These are phyloP conservation scores for Podospora tetraspora DNA, from an alignment of 495 filamentous ascomycete species.

Conservation along the genomic window DNA sequence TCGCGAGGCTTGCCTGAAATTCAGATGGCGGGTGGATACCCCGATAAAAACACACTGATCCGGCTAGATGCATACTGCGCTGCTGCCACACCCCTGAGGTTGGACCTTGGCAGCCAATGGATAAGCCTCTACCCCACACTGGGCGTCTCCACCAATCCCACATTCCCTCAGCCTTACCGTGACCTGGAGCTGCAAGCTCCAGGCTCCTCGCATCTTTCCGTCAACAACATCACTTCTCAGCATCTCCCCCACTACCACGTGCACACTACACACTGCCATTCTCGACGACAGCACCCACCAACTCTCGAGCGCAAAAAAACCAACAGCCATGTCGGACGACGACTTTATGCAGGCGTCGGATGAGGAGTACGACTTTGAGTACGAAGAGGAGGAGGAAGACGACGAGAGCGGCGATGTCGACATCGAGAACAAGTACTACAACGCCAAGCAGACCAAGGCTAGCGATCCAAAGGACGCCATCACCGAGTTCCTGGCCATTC, in stretches of 20 bases:
- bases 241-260: neutral
- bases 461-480: constrained; percentile 83
- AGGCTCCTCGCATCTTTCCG: neutral
- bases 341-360: constrained; percentile 98
- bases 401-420: constrained; percentile 84
- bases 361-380: constrained; percentile 96
- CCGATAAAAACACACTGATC: neutral
- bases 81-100: neutral
- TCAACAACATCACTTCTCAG: neutral
- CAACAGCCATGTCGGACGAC: constrained; percentile 82
- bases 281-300: neutral
- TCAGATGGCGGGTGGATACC: neutral
- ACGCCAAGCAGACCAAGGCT: constrained; percentile 93
- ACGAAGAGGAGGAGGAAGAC: constrained; percentile 85
- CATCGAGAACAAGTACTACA: constrained; percentile 99
- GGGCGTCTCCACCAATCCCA: constrained; percentile 8
- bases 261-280: neutral
- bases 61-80: neutral
- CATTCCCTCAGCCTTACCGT: constrained; percentile 22
- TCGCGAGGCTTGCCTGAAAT: neutral
- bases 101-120: constrained; percentile 12
- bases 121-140: constrained; percentile 26
- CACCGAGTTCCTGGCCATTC: constrained; percentile 83
- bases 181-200: neutral
- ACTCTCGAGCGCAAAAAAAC: neutral